These are phyloP conservation scores for Fusarium sp. DNA, from an alignment of 2,329 filamentous ascomycete species.

Conservation along the genomic window DNA sequence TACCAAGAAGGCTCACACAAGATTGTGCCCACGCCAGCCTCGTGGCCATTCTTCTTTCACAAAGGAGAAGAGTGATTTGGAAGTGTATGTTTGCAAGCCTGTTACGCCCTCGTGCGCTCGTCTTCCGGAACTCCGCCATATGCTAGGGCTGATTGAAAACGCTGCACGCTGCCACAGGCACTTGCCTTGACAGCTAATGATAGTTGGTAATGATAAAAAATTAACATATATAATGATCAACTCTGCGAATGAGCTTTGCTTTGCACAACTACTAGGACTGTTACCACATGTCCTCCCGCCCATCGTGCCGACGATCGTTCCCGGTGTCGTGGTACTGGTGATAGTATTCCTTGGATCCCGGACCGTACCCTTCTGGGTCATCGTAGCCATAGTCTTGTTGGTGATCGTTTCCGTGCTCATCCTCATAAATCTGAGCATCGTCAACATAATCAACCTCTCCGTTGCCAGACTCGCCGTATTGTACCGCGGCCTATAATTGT, in stretches of 20 bases:
- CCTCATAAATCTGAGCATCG: constrained; percentile 67
- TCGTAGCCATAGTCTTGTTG: constrained; percentile 57
- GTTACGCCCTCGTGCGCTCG: constrained; percentile 41
- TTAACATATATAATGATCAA: constrained; percentile 43
- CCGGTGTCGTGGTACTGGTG: constrained; percentile 56
- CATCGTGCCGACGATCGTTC: constrained; percentile 53
- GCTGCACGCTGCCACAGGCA: constrained; percentile 41
- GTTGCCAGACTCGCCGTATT: constrained; percentile 62
- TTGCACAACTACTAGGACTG: constrained; percentile 11
- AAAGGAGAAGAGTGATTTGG: constrained; percentile 31
- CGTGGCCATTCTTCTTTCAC: constrained; percentile 33
- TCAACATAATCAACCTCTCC: constrained; percentile 65
- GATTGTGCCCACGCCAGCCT: constrained; percentile 34
- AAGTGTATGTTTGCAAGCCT: constrained; percentile 39
- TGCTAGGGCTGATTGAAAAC: constrained; percentile 50
- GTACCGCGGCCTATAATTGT: constrained; percentile 56
- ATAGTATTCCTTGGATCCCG: constrained; percentile 59
- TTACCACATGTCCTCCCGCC: constrained; percentile 62
- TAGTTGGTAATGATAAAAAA: constrained; percentile 38
- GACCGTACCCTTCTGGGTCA: constrained; percentile 55
- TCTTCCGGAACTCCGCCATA: constrained; percentile 54
- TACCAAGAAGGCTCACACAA: constrained; percentile 26
- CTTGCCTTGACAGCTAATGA: constrained; percentile 38
- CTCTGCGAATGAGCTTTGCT: constrained; percentile 29
- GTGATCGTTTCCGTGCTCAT: constrained; percentile 61